Conservation (phyloP, 129 eudicot species). For the Ambrosia trifida region DNA sequence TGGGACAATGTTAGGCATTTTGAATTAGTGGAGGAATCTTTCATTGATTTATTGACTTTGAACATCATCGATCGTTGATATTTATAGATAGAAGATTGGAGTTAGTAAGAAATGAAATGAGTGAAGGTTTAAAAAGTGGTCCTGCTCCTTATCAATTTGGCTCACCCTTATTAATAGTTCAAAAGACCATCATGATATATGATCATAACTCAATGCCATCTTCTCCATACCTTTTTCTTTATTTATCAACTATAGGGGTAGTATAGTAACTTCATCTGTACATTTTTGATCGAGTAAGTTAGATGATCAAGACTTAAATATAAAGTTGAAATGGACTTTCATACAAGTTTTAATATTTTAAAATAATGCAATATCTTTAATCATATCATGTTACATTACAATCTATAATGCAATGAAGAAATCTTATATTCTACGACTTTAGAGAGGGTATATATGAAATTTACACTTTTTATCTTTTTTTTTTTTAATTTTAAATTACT, state of each 20-base stretch:
- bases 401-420: too few species aligned
- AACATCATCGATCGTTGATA: slow-evolving; percentile 23
- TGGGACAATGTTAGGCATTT: slow-evolving; percentile 12
- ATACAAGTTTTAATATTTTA: neutral
- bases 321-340: too few species aligned
- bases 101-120: slow-evolving; percentile 40
- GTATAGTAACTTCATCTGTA: neutral
- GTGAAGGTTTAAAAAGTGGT: slow-evolving; percentile 40
- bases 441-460: neutral
- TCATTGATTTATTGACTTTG: slow-evolving; percentile 33
- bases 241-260: slow-evolving; percentile 1
- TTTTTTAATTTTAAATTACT: neutral
- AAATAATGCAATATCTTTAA: neutral
- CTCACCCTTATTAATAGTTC: slow-evolving; percentile 21
- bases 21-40: slow-evolving; percentile 25
- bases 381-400: neutral
- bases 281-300: neutral
- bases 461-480: neutral
- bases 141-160: slow-evolving; percentile 38
- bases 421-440: neutral
- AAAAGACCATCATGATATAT: slow-evolving; percentile 15
- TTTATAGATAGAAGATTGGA: slow-evolving; percentile 20
- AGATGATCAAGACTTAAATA: too few species aligned
- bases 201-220: slow-evolving; percentile 17
- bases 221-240: neutral